Conservation (phyloP, 139 green algal genomes). For the Axilococcus clingmanii region DNA sequence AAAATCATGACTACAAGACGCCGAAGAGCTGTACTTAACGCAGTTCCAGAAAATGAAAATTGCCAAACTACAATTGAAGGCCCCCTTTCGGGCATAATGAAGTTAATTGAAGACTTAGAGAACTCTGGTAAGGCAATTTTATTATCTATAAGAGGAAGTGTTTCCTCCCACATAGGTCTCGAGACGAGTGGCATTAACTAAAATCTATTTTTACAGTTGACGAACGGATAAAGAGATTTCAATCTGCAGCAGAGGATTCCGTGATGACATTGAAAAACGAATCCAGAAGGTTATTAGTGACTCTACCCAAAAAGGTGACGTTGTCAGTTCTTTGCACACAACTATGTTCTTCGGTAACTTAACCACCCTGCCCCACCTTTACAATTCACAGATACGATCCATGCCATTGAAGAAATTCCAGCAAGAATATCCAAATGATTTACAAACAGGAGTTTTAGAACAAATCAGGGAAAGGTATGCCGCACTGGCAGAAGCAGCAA, state of each 20-base stretch:
- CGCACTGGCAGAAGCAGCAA: conserved; percentile 8
- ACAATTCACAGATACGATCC: conserved; percentile 4
- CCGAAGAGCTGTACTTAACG: too few relatives aligned
- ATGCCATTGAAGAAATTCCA: conserved; percentile 21
- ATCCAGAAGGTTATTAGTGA: conserved; percentile 9
- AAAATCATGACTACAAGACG: too few relatives aligned
- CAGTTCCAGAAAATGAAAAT: too few relatives aligned
- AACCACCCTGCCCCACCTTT: background rate
- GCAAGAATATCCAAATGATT: conserved; percentile 18
- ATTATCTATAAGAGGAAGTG: background rate
- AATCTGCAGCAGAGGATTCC: conserved; percentile 16
- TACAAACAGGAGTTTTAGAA: conserved; percentile 19
- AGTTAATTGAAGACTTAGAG: too few relatives aligned
- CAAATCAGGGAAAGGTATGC: conserved; percentile 19
- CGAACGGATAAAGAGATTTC: conserved; percentile 12
- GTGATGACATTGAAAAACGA: conserved; percentile 16
- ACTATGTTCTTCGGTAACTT: background rate
- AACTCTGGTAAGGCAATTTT: background rate
- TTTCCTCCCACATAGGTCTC: background rate
- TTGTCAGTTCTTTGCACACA: background rate
- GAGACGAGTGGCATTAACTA: too few relatives aligned
- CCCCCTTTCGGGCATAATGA: too few relatives aligned
- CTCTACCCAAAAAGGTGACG: conserved; percentile 17
- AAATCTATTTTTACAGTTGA: conserved; percentile 27
- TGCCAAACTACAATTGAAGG: too few relatives aligned